These are phyloP conservation scores for Leishmania turanica DNA, from an alignment of 208 protist genomes.

Conservation along the genomic window DNA sequence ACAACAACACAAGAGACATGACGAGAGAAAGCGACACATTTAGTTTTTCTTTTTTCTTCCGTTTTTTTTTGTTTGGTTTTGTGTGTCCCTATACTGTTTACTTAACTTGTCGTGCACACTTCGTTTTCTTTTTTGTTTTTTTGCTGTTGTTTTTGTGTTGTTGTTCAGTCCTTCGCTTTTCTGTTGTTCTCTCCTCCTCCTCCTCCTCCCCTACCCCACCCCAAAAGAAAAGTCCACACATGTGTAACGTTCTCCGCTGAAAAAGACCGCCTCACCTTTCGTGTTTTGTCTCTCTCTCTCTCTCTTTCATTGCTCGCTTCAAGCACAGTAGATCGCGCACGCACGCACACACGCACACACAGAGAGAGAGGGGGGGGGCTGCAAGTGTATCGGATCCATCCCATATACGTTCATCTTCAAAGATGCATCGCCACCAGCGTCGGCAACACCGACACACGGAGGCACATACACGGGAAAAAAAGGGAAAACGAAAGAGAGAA, in stretches of 20 bases:
- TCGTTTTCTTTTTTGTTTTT: background rate
- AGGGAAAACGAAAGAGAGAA: background rate
- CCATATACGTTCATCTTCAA: constrained; percentile 1
- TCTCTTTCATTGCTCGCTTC: background rate
- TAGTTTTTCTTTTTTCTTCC: too few relatives aligned
- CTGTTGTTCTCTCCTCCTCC: background rate
- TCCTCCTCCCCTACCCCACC: background rate
- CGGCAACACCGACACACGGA: background rate
- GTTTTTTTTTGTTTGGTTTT: background rate
- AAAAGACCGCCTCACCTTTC: background rate
- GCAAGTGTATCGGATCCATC: constrained; percentile 10
- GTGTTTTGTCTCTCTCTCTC: too few relatives aligned
- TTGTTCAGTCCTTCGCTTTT: background rate
- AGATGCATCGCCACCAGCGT: background rate
- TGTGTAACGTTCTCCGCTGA: background rate
- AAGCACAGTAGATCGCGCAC: background rate
- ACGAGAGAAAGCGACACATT: background rate
- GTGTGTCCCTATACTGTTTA: background rate
- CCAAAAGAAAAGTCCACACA: background rate
- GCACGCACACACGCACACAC: background rate
- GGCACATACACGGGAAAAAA: constrained; percentile 16
- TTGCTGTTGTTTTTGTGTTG: background rate
- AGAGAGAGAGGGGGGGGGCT: background rate
- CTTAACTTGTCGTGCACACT: background rate
- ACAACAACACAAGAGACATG: background rate